These are phyloP conservation scores for Serendipita sp. DNA, from an alignment of 768 basidiomycete genomes.

Conservation along the genomic window DNA sequence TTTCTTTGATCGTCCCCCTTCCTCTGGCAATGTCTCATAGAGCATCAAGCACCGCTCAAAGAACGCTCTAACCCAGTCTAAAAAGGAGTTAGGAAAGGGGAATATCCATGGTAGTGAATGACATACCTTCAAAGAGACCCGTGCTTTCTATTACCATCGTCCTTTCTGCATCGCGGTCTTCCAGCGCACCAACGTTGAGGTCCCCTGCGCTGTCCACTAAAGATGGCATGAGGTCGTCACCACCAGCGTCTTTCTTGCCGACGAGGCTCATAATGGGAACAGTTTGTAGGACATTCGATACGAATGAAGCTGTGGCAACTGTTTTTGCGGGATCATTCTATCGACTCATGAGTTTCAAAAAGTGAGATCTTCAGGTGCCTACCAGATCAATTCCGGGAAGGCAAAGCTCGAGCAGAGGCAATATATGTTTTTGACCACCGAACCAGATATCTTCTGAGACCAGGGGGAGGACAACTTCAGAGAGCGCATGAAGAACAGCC, in stretches of 20 bases:
- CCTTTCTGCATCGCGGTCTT: slow-evolving; percentile 44
- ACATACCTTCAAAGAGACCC: slow-evolving; percentile 55
- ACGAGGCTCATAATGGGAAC: slow-evolving; percentile 3
- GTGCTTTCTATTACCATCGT: slow-evolving; percentile 63
- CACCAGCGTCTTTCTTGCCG: neutral
- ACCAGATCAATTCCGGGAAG: slow-evolving; percentile 87
- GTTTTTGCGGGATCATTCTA: slow-evolving; percentile 75
- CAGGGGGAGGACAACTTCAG: slow-evolving; percentile 59
- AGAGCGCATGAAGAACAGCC: slow-evolving; percentile 72
- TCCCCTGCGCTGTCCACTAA: slow-evolving; percentile 4
- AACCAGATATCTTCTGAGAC: slow-evolving; percentile 67
- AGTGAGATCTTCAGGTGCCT: slow-evolving; percentile 15
- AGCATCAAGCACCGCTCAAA: slow-evolving; percentile 65
- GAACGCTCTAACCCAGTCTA: slow-evolving; percentile 69
- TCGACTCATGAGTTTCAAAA: slow-evolving; percentile 3
- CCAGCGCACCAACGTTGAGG: neutral
- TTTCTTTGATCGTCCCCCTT: slow-evolving; percentile 58
- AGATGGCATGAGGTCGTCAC: neutral
- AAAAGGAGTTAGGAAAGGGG: neutral
- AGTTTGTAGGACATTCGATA: neutral
- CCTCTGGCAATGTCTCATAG: slow-evolving; percentile 88
- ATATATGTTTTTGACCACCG: slow-evolving; percentile 74
- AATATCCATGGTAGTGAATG: neutral
- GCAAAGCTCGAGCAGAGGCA: slow-evolving; percentile 76
- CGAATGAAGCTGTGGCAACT: slow-evolving; percentile 19